Conservation (phyloP, 306 rosid genomes). For the Vigna nakashimae region DNA sequence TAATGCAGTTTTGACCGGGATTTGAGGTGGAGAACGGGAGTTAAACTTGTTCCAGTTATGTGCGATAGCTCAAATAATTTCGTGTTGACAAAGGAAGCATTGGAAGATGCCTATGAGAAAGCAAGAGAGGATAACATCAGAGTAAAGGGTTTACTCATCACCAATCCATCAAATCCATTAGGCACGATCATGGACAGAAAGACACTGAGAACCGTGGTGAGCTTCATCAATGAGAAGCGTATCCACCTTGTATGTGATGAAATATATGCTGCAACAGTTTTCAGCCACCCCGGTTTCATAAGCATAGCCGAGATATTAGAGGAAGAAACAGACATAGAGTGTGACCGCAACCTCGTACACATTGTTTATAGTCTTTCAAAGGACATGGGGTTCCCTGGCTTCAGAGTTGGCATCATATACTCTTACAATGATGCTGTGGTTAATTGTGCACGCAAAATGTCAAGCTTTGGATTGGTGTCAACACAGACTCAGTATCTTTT, state of each 20-base stretch:
- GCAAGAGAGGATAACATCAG: constrained; percentile 62
- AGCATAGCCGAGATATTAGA: constrained; percentile 84
- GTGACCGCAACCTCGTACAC: constrained; percentile 74
- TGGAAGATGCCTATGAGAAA: constrained; percentile 70
- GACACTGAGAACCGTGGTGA: constrained; percentile 58
- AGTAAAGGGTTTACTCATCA: constrained; percentile 84
- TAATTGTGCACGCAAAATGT: constrained; percentile 72
- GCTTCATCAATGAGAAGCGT: constrained; percentile 70
- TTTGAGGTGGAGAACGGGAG: constrained; percentile 92
- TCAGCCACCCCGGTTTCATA: constrained; percentile 60
- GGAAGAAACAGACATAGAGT: constrained; percentile 54
- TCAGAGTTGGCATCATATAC: constrained; percentile 85
- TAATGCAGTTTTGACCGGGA: constrained; percentile 85
- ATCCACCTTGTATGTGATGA: constrained; percentile 82
- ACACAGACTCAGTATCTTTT: constrained; percentile 79
- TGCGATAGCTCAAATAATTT: constrained; percentile 77
- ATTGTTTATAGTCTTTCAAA: constrained; percentile 90
- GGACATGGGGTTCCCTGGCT: constrained; percentile 96
- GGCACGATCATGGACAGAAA: constrained; percentile 74
- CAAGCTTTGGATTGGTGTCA: constrained; percentile 86
- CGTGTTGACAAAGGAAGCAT: constrained; percentile 67
- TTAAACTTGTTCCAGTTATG: constrained; percentile 69
- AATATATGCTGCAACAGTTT: constrained; percentile 86
- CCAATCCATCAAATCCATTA: constrained; percentile 90
- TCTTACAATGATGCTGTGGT: constrained; percentile 83